Conservation (phyloP, 2,329 filamentous ascomycete species). For the Aurifilum marmelostoma region DNA sequence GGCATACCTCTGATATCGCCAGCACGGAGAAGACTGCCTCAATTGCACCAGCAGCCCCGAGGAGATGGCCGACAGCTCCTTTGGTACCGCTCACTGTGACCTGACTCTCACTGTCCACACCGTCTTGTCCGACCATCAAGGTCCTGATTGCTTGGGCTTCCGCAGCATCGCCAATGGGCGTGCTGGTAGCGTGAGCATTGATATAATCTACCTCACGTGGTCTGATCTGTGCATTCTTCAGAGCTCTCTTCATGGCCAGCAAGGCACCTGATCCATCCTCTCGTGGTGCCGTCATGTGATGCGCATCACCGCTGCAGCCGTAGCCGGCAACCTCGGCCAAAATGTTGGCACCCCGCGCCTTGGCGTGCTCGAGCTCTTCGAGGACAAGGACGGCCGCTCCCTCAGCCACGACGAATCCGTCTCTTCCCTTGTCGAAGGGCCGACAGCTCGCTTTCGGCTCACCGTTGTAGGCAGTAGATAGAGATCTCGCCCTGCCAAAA, state of each 20-base stretch:
- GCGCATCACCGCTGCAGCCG: constrained; percentile 85
- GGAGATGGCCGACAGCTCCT: constrained; percentile 85
- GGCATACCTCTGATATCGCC: constrained; percentile 73
- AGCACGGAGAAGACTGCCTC: constrained; percentile 87
- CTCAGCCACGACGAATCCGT: constrained; percentile 91
- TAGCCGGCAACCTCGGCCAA: constrained; percentile 92
- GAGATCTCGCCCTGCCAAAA: constrained; percentile 83
- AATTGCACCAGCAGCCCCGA: constrained; percentile 88
- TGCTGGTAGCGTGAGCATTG: constrained; percentile 94
- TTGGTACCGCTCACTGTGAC: constrained; percentile 93
- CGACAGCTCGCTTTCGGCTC: constrained; percentile 72
- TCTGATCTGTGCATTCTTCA: constrained; percentile 70
- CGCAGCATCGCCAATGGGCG: constrained; percentile 80
- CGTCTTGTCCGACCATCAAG: constrained; percentile 75
- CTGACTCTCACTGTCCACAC: constrained; percentile 60
- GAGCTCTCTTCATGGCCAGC: constrained; percentile 81
- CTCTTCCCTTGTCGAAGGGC: constrained; percentile 80
- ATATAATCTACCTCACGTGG: constrained; percentile 83
- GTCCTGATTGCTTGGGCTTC: constrained; percentile 82
- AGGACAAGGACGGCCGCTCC: constrained; percentile 86
- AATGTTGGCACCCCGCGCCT: constrained; percentile 74
- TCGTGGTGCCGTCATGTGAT: constrained; percentile 91
- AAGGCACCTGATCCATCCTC: constrained; percentile 81
- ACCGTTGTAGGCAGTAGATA: constrained; percentile 81
- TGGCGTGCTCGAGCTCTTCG: constrained; percentile 90